Evolutionary conservation across 2,329 filamentous ascomycete species (phyloP), one percentile per base, ranked within the genome.

Genomic region (Colletotrichum godetiae): DNA sequence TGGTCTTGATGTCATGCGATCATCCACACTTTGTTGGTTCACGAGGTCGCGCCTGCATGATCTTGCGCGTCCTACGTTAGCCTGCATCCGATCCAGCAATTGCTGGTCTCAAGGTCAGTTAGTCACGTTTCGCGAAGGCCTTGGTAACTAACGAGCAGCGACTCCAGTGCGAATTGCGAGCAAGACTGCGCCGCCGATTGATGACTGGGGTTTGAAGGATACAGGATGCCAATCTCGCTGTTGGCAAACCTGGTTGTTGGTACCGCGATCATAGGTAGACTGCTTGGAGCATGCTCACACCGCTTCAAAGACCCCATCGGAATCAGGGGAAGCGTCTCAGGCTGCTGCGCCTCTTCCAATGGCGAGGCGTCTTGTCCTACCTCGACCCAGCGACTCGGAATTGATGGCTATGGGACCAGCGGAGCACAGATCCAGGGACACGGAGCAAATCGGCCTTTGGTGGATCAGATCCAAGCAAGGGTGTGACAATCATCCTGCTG

Each of bases 381-480:
- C 4, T n/a, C 6, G 7, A 52, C 11, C 46, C 46, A 15, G 29
- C 42, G 29, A 53, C 12, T 27, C 46, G 46, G 46, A 35, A 24
- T 13, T 46, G 60, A 63, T 35, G 13, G 60, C 11, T 24, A 22
- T n/a, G 13, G 49, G 42, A 49, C 33, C 2, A n/a, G n/a, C n/a
- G 27, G 15, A 33, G 12, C 19, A 13, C 8, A 42, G 59, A 12
- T 52, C 29, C n/a, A 15, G 42, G 19, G 42, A 49, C 46, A 37
- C 22, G 60, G 46, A 22, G n/a, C 46, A 53, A 19, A 53, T 53
- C 42, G 12, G 60, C 13, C n/a, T n/a, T 35, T 53, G 29, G 46
- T 63, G 60, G 60, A 63, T 35, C 60, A 19, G 29, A 63, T 63
- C n/a, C 12, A 53, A 35, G 29, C 46, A 52, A 49, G 46, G 61